A percentile compares a stretch with the other conserved stretches of the same genome.
Conservation (phyloP, 2,329 filamentous ascomycete genomes). For the Xylaria sp. region DNA sequence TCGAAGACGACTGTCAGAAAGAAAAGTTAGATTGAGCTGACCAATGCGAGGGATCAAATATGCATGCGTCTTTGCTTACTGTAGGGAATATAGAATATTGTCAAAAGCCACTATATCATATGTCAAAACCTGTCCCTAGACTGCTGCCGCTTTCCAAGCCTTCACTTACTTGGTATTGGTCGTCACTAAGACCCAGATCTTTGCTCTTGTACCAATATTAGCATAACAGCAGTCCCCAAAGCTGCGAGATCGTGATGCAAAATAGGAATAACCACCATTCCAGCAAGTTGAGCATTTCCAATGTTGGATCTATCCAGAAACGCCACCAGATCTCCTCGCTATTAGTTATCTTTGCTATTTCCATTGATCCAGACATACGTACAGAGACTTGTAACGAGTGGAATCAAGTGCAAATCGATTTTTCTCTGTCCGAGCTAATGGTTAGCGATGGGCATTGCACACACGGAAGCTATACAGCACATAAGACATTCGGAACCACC, state of each 20-base stretch:
- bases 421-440: slow-evolving; percentile 25
- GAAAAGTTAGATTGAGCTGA: neutral
- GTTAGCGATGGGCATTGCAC: neutral
- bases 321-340: slow-evolving; percentile 49
- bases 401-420: slow-evolving; percentile 34
- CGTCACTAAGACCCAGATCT: slow-evolving; percentile 53
- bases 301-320: slow-evolving; percentile 56
- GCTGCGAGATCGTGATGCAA: neutral
- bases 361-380: neutral
- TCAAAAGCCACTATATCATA: slow-evolving; percentile 54
- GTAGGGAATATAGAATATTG: slow-evolving; percentile 59
- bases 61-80: slow-evolving; percentile 45
- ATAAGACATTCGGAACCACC: neutral
- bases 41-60: neutral
- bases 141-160: neutral
- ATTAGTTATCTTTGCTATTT: slow-evolving; percentile 7
- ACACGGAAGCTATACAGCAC: neutral
- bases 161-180: slow-evolving; percentile 52
- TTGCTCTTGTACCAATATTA: slow-evolving; percentile 36
- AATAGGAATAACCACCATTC: slow-evolving; percentile 46
- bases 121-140: slow-evolving; percentile 19
- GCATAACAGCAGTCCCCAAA: slow-evolving; percentile 4
- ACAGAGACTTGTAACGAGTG: slow-evolving; percentile 36
- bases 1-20: slow-evolving; percentile 54
- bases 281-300: slow-evolving; percentile 53